These are phyloP conservation scores for Dysphania ambrosioides DNA, from an alignment of 148 eudicot species.

Conservation along the genomic window DNA sequence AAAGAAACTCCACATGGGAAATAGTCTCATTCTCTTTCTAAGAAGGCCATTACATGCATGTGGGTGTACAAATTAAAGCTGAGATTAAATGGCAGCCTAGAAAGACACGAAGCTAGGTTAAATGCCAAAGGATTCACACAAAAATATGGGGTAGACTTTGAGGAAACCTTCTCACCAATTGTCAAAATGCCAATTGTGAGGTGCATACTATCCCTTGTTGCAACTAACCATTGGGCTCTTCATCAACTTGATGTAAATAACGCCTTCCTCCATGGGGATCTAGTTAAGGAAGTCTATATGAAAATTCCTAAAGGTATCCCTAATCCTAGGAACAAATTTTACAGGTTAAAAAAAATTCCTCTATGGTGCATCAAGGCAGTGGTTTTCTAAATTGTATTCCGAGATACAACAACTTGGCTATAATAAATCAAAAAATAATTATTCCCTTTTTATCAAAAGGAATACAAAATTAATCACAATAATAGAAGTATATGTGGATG, in stretches of 20 bases:
- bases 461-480: not conserved
- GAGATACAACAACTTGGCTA: not conserved
- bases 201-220: not conserved
- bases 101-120: not conserved
- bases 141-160: not conserved
- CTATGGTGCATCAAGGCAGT: not conserved
- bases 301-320: not conserved
- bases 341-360: not conserved
- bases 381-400: not conserved
- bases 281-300: not conserved
- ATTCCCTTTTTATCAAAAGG: not conserved
- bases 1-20: not conserved
- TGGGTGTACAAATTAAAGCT: not conserved
- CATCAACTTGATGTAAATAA: not conserved
- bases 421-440: not conserved
- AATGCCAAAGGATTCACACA: not conserved
- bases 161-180: not conserved
- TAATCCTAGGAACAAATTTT: not conserved
- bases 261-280: not conserved
- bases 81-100: not conserved
- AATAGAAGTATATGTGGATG: not conserved
- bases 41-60: not conserved
- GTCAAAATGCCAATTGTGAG: not conserved
- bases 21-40: not conserved
- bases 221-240: not conserved